These are phyloP conservation scores for Mycena venus DNA, from an alignment of 768 basidiomycete species.

Conservation along the genomic window DNA sequence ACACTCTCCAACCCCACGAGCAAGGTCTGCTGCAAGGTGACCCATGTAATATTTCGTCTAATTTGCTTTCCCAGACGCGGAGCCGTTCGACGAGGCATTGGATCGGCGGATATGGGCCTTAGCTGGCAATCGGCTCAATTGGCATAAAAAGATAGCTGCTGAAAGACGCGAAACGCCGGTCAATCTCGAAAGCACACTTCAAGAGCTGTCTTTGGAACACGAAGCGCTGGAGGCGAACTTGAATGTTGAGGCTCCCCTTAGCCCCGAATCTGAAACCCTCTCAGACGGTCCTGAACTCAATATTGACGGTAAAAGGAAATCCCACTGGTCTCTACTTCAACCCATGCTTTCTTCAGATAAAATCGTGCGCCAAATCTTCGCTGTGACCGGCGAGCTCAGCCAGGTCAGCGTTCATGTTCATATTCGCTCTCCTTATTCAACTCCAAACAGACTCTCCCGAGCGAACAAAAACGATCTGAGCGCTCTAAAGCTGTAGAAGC, in stretches of 20 bases:
- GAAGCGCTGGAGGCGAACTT: conserved; percentile 46
- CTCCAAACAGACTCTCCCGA: conserved; percentile 56
- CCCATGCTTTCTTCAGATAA: conserved; percentile 3
- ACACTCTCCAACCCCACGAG: conserved; percentile 67
- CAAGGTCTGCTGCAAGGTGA: too few species aligned
- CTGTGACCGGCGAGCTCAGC: conserved; percentile 17
- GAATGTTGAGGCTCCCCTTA: too few species aligned
- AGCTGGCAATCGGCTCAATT: conserved; percentile 79
- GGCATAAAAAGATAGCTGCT: conserved; percentile 79
- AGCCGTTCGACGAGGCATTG: conserved; percentile 89
- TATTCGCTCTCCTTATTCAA: neutral
- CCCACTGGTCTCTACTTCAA: too few species aligned
- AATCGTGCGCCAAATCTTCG: conserved; percentile 11
- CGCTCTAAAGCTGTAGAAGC: conserved; percentile 58
- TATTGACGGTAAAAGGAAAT: too few species aligned
- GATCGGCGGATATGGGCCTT: conserved; percentile 88
- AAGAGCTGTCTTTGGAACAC: conserved; percentile 47
- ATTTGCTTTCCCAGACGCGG: too few species aligned
- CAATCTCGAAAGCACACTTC: conserved; percentile 58
- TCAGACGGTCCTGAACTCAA: too few species aligned
- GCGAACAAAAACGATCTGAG: conserved; percentile 65
- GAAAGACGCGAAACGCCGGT: conserved; percentile 74
- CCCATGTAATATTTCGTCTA: too few species aligned
- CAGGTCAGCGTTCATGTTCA: conserved; percentile 15
- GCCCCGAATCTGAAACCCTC: too few species aligned